A percentile compares a stretch with the other conserved stretches of the same genome.
Conservation (phyloP, 2,329 filamentous ascomycete genomes). For the Penicillium sp. region DNA sequence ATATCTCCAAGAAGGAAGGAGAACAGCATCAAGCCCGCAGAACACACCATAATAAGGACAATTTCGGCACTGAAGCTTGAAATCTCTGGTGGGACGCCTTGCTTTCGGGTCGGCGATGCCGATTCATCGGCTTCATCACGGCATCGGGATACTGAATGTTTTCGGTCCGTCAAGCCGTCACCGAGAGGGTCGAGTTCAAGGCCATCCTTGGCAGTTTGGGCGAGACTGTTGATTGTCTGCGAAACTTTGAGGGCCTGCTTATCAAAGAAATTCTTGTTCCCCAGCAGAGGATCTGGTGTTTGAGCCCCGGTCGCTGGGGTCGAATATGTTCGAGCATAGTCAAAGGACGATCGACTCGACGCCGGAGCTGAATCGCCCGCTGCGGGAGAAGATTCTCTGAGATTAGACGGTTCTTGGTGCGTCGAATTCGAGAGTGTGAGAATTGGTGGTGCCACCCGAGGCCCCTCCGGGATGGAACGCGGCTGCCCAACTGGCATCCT, state of each 20-base stretch:
- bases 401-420: background rate
- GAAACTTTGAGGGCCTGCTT: slow-evolving; percentile 21
- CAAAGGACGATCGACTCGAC: slow-evolving; percentile 22
- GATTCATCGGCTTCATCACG: slow-evolving; percentile 23
- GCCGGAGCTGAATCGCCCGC: slow-evolving; percentile 12
- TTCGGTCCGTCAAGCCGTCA: slow-evolving; percentile 22
- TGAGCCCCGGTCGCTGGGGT: slow-evolving; percentile 32
- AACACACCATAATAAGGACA: slow-evolving; percentile 46
- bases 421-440: slow-evolving; percentile 7
- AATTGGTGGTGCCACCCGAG: slow-evolving; percentile 5
- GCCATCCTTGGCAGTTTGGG: slow-evolving; percentile 11
- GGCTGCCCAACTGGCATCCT: slow-evolving; percentile 16
- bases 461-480: slow-evolving; percentile 6
- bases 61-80: slow-evolving; percentile 43
- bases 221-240: slow-evolving; percentile 16
- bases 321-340: slow-evolving; percentile 18
- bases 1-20: slow-evolving; percentile 46
- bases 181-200: slow-evolving; percentile 18
- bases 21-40: slow-evolving; percentile 47
- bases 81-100: slow-evolving; percentile 44
- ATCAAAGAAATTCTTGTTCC: slow-evolving; percentile 11
- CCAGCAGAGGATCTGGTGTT: slow-evolving; percentile 31
- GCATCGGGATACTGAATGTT: slow-evolving; percentile 11
- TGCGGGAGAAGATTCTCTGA: background rate
- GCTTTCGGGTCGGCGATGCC: slow-evolving; percentile 23